Evolutionary conservation across 768 basidiomycete species (phyloP), one percentile per base, ranked within the genome.

Genomic region (Rhizopogon roseolus): DNA sequence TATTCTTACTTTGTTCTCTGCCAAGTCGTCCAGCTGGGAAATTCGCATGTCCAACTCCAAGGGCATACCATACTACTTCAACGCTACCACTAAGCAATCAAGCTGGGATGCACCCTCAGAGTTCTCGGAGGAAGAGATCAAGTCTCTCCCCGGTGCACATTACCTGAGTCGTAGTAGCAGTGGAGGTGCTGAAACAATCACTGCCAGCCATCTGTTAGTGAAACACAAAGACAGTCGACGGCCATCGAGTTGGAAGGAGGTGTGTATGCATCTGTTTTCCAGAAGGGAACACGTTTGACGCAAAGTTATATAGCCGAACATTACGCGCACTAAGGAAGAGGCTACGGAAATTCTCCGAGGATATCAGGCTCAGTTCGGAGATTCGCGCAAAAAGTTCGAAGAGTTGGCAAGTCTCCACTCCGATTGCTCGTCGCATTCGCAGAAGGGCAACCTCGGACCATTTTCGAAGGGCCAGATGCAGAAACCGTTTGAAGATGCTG

Each of bases 401-500:
- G 74, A 84, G 66, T 78, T 98, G 41, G 97, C 97, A 2, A 63
- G 64, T 10, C 60, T 73, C 48, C 79, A 96, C 66, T 95, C 93
- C 19, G 95, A 99, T 68, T 98, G 95, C 70, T 88, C 89, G 5
- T 93, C 90, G 38, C 89, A 94, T 64, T 68, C 78, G 19, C 78
- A 88, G 57, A 79, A 77, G 3, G 97, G 97, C 1, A 95, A 99
- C 69, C 81, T 99, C 6, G 93, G 97, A 0, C 77, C 76, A 76
- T 99, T 99, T 64, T 81, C 79, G 1, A 82, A 71, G 16, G 89
- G 87, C 1, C 88, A 91, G 74, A 99, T 99, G 97, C 97, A 99
- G 73, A 93, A 91, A 72, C 86, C 93, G 36, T 99, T 99, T 64
- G 95, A 98, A 72, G 93, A 95, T 29, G 89, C 91, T 32, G 75